These are phyloP conservation scores for Aspergillus sojae DNA, from an alignment of 2,329 filamentous ascomycete species.

Conservation along the genomic window DNA sequence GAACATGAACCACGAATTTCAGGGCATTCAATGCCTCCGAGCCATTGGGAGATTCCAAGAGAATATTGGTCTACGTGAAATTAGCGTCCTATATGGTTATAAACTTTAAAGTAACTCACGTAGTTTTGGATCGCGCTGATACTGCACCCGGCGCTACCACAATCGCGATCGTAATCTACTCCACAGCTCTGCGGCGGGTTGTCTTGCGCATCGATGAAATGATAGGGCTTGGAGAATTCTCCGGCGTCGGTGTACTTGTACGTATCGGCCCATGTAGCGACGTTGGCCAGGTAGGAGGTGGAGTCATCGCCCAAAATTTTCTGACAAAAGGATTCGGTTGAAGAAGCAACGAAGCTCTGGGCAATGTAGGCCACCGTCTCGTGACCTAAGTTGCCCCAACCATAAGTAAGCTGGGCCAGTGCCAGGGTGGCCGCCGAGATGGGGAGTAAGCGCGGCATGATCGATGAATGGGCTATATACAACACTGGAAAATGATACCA, in stretches of 20 bases:
- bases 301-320: conserved; percentile 48
- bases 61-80: conserved; percentile 37
- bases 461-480: not conserved
- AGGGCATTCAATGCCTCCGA: not conserved
- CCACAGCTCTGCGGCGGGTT: conserved; percentile 51
- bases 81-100: conserved; percentile 12
- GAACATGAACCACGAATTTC: not conserved
- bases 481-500: not conserved
- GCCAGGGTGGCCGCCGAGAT: not conserved
- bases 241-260: conserved; percentile 54
- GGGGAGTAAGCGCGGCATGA: not conserved
- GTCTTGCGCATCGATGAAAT: conserved; percentile 57
- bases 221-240: conserved; percentile 50
- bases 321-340: conserved; percentile 50
- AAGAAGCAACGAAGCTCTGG: conserved; percentile 48
- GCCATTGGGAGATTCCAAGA: conserved; percentile 31
- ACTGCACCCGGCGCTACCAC: conserved; percentile 52
- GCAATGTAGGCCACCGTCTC: conserved; percentile 59
- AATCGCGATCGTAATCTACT: conserved; percentile 56
- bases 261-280: conserved; percentile 58
- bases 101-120: conserved; percentile 7
- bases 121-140: conserved; percentile 59
- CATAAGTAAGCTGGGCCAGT: conserved; percentile 18
- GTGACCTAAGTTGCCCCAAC: conserved; percentile 59
- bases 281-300: conserved; percentile 51